Evolutionary conservation across 1,284 basidiomycete genomes (phyloP), one percentile per base, ranked within the genome.

Genomic region (Ustilago shanxiensis): DNA sequence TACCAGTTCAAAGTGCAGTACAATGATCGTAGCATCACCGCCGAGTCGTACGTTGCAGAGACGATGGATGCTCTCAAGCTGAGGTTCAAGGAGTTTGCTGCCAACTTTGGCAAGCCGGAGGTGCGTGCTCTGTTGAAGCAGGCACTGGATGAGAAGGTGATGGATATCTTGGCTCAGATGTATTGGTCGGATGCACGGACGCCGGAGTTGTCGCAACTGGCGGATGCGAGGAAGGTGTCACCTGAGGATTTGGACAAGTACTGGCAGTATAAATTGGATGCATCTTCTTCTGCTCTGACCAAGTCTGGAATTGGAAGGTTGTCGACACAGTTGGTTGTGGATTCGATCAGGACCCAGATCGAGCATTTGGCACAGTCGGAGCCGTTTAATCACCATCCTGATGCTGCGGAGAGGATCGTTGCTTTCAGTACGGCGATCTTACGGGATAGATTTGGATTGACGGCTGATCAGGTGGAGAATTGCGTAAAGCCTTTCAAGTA

Each of bases 1-100:
- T 99, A 99, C 87, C 95, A 98, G 87, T 99, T 99, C 90, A 99
- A 99, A 87, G 95, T 99, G 0, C 95, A 98, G 87, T 99, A 99
- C 89, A 99, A 99, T 85, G 97, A 99, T 87, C 91, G 95, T 22
- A 90, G 93, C 28, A 93, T 98, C 79, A 93, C 93, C 0, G 92
- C 97, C 13, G 97, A 99, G 86, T 95, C 93, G 3, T 99, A 99
- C 85, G 94, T 98, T 56, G 95, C 96, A 18, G 97, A 99, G 87
- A 95, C 95, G 2, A 92, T 98, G 87, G 96, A 99, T 83, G 89
- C 90, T 9, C 90, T 99, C 79, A 99, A 99, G 88, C 90, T 91
- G 0, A 91, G 93, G 51, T 96, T 99, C 89, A 94, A 93, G 81
- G 91, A 94, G 50, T 93, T 92, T 82, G 93, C 93, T 0, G 87